Evolutionary conservation across 495 filamentous ascomycete genomes (phyloP), one percentile per base, ranked within the genome.

Genomic region (Trichoderma orchidacearum): DNA sequence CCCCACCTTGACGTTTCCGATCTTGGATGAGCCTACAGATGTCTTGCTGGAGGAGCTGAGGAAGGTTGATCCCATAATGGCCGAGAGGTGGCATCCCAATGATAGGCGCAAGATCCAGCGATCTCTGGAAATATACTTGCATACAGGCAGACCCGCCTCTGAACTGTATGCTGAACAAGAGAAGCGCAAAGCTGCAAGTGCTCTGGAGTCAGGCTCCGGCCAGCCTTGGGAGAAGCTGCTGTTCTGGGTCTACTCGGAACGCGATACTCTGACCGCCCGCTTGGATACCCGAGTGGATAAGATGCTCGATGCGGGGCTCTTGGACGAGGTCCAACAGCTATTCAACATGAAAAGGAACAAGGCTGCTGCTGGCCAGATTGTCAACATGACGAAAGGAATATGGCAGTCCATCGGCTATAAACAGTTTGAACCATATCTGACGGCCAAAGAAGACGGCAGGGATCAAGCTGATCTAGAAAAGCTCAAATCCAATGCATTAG

Each of bases 331-430:
- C 0, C 67, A 77, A 50, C 71, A 65, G 1, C 78, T 95, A 60
- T 80, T 80, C 31, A 66, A 77, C 3, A 81, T 77, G 54, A 65
- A 83, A 2, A 66, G 71, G 13, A 51, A 70, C 15, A 71, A 77
- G 38, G 60, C 75, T 15, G 63, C 70, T 0, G 62, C 74, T 9
- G 85, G 83, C 0, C 66, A 74, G 1, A 59, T 61, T 5, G 70
- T 93, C 21, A 87, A 97, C 60, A 72, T 77, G 52, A 85, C 79
- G 0, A 80, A 83, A 29, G 94, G 94, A 3, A 93, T 97, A 13
- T 97, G 90, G 89, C 83, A 93, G 53, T 92, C 90, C 11, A 97
- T 99, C 61, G 94, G 94, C 0, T 96, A 89, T 67, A 95, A 93
- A 63, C 89, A 99, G 66, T 82, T 96, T 66, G 75, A 85, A 53